Evolutionary conservation across 164 flowering plant species (phyloP), one percentile per base, ranked within the genome.

Genomic region (Magnolia changhungtana): DNA sequence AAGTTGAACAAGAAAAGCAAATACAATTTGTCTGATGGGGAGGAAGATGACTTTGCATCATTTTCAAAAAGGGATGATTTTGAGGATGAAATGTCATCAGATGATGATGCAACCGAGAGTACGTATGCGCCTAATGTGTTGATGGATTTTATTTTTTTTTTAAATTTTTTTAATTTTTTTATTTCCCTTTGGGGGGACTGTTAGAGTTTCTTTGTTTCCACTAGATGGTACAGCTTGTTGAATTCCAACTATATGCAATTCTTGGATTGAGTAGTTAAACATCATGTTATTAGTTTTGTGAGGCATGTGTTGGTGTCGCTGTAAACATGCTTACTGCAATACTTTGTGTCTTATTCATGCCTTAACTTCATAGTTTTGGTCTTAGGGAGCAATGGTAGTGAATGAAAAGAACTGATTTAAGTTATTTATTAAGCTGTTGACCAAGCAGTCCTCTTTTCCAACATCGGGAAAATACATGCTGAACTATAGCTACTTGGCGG

Each of bases 21-120:
- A 80, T 96, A 81, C 74, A 90, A 94, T 78, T 82, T 96, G 74
- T 91, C 99, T 7, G 98, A 96, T 84, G 99, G 91, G 63, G 99
- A 94, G 72, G 99, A 93, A 64, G 98, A 92, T n/a, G 94, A 90
- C 7, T 72, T 78, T 78, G 92, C 80, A 20, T 69, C 82, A 18
- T 81, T 89, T 63, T 71, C 83, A 11, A 88, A 61, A 72, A 87
- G 80, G 79, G 99, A 96, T 84, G 98, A 94, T 89, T 96, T 89
- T 84, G 93, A 91, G 77, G 97, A 91, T 78, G 94, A 89, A 37
- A 75, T 89, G 52, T 77, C 84, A 59, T 79, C 78, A 52, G 92
- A 89, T 70, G 91, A 88, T 75, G 94, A 88, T 58, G 85, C 72
- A 72, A 75, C 69, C 76, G 86, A 71, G 58, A 76, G 88, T 86